These are phyloP conservation scores for Mariannaea sp. DNA, from an alignment of 2,329 filamentous ascomycete genomes.

Conservation along the genomic window DNA sequence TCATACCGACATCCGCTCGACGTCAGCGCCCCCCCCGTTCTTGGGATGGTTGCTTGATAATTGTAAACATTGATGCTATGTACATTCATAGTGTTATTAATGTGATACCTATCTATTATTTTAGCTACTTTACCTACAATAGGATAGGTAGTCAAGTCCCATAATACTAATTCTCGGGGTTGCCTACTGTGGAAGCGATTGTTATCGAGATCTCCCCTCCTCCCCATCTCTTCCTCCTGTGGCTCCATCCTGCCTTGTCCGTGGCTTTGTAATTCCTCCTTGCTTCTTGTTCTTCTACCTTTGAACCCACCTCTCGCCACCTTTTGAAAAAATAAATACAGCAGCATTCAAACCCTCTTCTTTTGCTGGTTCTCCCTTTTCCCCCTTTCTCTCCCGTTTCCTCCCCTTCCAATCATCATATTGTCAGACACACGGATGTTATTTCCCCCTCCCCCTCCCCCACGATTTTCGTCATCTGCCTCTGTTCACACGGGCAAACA, in stretches of 20 bases:
- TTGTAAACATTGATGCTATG: no score
- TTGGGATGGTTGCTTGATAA: no score
- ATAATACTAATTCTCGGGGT: no score
- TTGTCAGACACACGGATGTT: slow-evolving; percentile 26
- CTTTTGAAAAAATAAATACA: background rate
- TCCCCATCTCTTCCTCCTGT: no score
- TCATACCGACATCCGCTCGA: slow-evolving; percentile 30
- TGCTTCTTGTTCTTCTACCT: background rate
- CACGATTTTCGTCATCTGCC: slow-evolving; percentile 37
- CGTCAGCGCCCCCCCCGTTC: background rate
- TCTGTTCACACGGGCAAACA: slow-evolving; percentile 25
- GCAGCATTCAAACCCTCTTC: background rate
- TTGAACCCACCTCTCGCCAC: background rate
- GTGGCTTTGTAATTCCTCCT: no score
- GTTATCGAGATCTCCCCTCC: no score
- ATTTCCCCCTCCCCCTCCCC: slow-evolving; percentile 33
- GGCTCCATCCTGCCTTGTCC: no score
- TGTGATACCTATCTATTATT: no score
- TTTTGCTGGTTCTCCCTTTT: background rate
- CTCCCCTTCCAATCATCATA: background rate
- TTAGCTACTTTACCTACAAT: no score
- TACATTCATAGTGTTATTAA: no score
- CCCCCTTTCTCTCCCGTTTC: background rate
- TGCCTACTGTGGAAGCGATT: no score
- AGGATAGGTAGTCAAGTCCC: no score